A percentile compares a stretch with the other conserved stretches of the same genome.
Evolutionary conservation across 2,329 filamentous ascomycete species (phyloP).

Genomic region (Nigrograna mackinnonii): DNA sequence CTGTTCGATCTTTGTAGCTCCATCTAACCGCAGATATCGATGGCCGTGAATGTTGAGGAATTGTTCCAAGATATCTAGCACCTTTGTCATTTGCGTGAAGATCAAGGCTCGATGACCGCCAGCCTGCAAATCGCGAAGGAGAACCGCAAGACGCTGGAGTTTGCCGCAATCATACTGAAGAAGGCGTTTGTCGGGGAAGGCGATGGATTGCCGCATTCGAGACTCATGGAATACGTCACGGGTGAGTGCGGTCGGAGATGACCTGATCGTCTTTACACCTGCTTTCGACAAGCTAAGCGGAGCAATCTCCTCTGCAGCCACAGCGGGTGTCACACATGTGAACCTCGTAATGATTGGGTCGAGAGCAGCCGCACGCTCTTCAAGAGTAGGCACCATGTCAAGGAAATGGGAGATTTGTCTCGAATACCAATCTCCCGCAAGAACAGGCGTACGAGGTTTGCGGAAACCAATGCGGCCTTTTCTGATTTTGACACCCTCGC

Average conservation of each 20-base stretch:
- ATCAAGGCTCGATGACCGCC: conserved; percentile 93
- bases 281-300: conserved; percentile 65
- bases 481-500: conserved; percentile 9
- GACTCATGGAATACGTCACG: conserved; percentile 90
- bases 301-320: conserved; percentile 78
- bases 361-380: conserved; percentile 72
- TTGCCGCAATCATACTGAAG: conserved; percentile 98
- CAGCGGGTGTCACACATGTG: conserved; percentile 87
- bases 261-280: conserved; percentile 58
- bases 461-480: conserved; percentile 35
- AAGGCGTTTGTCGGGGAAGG: conserved; percentile 95
- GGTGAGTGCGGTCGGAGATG: conserved; percentile 59
- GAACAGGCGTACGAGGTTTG: conserved; percentile 23
- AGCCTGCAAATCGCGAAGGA: conserved; percentile 83
- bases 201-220: conserved; percentile 89
- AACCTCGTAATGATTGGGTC: conserved; percentile 83
- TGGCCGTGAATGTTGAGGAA: conserved; percentile 98
- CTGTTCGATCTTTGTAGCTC: conserved; percentile 94
- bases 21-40: conserved; percentile 93
- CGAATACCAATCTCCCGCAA: conserved; percentile 68
- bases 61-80: conserved; percentile 94
- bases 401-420: conserved; percentile 67
- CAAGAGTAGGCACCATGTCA: conserved; percentile 73
- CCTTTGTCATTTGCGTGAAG: conserved; percentile 99
- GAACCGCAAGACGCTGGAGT: conserved; percentile 82